Percentiles rank a stretch among this genome's conserved stretches.
Evolutionary conservation across 2,329 filamentous ascomycete genomes (phyloP).

Genomic region (Fusarium nisikadoi): DNA sequence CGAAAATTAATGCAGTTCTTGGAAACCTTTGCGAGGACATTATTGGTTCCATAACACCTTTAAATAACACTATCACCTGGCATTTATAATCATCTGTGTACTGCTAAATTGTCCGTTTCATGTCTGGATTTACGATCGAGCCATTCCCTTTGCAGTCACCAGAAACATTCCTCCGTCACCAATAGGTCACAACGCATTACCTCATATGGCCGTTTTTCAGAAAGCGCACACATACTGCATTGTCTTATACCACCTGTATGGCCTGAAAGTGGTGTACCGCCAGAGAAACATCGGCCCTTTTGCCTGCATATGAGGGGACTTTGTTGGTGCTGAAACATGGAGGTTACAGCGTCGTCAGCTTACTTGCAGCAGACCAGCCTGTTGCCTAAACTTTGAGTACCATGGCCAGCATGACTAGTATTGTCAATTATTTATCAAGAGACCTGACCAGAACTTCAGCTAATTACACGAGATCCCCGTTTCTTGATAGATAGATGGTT

Average conservation of each 20-base stretch:
- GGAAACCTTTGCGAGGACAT: background rate
- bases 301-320: background rate
- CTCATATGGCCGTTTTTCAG: background rate
- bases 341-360: background rate
- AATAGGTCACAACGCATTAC: background rate
- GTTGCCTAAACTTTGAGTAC: background rate
- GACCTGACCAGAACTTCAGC: too few species aligned
- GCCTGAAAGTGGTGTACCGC: background rate
- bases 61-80: background rate
- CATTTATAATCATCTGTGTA: background rate
- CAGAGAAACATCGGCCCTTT: background rate
- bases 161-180: fast-evolving
- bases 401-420: background rate
- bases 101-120: background rate
- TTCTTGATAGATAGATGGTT: too few species aligned
- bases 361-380: background rate
- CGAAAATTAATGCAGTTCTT: background rate
- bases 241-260: background rate
- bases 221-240: background rate
- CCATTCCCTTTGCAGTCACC: background rate
- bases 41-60: background rate
- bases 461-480: too few species aligned
- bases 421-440: too few species aligned
- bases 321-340: background rate
- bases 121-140: fast-evolving